A percentile compares a stretch with the other conserved stretches of the same genome.
Evolutionary conservation across 345 rosid species (phyloP).

Genomic region (Rubroshorea leprosula): DNA sequence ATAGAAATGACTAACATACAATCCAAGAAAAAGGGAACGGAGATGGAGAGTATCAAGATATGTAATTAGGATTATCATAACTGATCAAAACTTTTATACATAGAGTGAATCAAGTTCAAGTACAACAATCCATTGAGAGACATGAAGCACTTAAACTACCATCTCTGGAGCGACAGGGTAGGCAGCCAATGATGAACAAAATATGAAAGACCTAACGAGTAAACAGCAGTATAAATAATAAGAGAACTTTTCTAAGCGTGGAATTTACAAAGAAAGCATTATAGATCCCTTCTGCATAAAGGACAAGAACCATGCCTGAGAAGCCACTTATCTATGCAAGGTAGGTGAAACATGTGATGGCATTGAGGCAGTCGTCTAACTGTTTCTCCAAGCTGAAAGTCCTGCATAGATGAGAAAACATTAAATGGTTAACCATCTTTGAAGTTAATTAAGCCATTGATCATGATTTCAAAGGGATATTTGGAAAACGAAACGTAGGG

Average conservation of each 20-base stretch:
- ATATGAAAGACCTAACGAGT: constrained; percentile 9
- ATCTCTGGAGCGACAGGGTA: constrained; percentile 4
- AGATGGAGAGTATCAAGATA: too few relatives aligned
- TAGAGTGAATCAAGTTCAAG: constrained; percentile 16
- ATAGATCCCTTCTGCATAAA: constrained; percentile 88
- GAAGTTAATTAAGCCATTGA: neutral
- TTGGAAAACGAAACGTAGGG: too few relatives aligned
- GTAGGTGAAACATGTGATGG: constrained; percentile 94
- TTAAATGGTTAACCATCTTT: constrained; percentile 14
- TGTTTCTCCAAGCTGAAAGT: constrained; percentile 85
- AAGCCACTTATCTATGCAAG: constrained; percentile 98
- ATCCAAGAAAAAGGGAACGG: too few relatives aligned
- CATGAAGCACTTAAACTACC: constrained; percentile 2
- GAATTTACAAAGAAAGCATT: constrained; percentile 23
- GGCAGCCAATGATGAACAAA: constrained; percentile 14
- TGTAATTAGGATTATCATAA: constrained; percentile 3
- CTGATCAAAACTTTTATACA: constrained; percentile 39
- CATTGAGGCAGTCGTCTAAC: constrained; percentile 93
- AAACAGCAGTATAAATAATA: constrained; percentile 9
- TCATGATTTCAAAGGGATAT: too few relatives aligned
- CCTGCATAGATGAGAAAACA: constrained; percentile 44
- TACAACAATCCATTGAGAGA: constrained; percentile 14
- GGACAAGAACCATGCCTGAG: constrained; percentile 89
- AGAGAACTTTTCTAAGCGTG: constrained; percentile 15
- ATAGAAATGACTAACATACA: too few relatives aligned